Evolutionary conservation across 1,284 basidiomycete species (phyloP).

Genomic region (Volvariella volvacea): DNA sequence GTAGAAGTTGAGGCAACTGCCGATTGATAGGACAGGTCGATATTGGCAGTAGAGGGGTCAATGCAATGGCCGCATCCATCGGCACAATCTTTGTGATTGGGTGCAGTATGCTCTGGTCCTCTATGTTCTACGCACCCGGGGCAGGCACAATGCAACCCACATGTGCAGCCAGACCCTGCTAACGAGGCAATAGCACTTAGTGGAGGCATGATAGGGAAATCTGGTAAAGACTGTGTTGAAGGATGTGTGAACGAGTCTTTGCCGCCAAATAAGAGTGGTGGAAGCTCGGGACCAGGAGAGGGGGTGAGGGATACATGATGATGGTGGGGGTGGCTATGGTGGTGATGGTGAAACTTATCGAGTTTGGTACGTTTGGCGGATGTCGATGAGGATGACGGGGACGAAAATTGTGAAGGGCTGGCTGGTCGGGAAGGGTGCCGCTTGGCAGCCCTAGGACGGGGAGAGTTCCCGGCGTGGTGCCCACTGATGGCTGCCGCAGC

Average conservation of each 20-base stretch:
- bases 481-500: slow-evolving; percentile 29
- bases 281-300: slow-evolving; percentile 30
- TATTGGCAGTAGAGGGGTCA: slow-evolving; percentile 36
- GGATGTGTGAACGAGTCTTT: slow-evolving; percentile 14
- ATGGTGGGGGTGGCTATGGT: slow-evolving; percentile 9
- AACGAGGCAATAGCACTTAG: slow-evolving; percentile 48
- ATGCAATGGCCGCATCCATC: slow-evolving; percentile 65
- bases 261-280: slow-evolving; percentile 31
- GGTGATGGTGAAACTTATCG: slow-evolving; percentile 11
- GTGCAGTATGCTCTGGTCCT: slow-evolving; percentile 36
- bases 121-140: slow-evolving; percentile 69
- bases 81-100: slow-evolving; percentile 42
- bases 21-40: slow-evolving; percentile 31
- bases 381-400: slow-evolving; percentile 8
- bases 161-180: slow-evolving; percentile 62
- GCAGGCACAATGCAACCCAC: slow-evolving; percentile 63
- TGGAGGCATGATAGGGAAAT: slow-evolving; percentile 53
- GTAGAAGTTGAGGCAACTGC: slow-evolving; percentile 10
- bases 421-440: slow-evolving; percentile 11
- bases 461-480: slow-evolving; percentile 6
- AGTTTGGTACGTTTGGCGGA: slow-evolving; percentile 28
- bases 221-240: slow-evolving; percentile 24
- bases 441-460: slow-evolving; percentile 13
- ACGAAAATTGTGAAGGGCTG: slow-evolving; percentile 9
- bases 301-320: slow-evolving; percentile 7